Conservation (phyloP, 2,329 filamentous ascomycete species). For the Sporothrix brunneoviolacea region DNA sequence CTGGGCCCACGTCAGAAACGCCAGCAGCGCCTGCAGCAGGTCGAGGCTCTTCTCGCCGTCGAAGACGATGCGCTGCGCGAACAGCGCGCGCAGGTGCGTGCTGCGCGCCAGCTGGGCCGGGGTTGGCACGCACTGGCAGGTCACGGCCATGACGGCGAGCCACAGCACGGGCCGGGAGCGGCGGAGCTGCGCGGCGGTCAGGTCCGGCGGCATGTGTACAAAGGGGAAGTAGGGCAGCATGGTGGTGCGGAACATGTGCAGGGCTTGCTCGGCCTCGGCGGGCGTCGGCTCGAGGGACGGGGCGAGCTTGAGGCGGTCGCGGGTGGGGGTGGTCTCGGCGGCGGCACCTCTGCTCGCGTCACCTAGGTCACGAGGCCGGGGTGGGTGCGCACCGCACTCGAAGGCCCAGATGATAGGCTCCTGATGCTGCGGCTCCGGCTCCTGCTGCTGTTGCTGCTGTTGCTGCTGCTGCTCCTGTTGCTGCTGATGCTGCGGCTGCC, state of each 20-base stretch:
- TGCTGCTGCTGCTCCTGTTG: not conserved
- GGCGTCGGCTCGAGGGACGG: conserved; percentile 22
- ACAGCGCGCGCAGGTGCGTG: conserved; percentile 34
- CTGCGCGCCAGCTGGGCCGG: conserved; percentile 34
- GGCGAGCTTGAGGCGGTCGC: conserved; percentile 5
- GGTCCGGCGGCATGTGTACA: conserved; percentile 31
- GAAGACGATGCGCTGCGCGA: conserved; percentile 39
- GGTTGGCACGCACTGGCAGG: conserved; percentile 33
- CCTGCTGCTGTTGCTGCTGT: not conserved
- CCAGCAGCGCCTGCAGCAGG: conserved; percentile 41
- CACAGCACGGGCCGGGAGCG: conserved; percentile 41
- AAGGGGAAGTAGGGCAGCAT: conserved; percentile 39
- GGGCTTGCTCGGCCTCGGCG: conserved; percentile 32
- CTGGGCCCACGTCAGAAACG: conserved; percentile 23
- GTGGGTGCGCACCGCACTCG: not conserved
- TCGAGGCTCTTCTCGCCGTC: conserved; percentile 44
- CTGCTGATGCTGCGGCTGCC: too few species aligned
- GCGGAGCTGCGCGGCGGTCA: conserved; percentile 32
- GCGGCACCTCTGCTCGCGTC: not conserved
- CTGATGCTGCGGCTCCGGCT: not conserved
- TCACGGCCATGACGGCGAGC: conserved; percentile 41
- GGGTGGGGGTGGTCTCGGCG: not conserved
- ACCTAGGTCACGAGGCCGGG: not conserved
- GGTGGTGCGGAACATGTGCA: conserved; percentile 34
- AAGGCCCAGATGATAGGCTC: not conserved